phyloP scores from a whole-genome alignment of 768 basidiomycete species.

The Agrocybe pediades region DNA sequence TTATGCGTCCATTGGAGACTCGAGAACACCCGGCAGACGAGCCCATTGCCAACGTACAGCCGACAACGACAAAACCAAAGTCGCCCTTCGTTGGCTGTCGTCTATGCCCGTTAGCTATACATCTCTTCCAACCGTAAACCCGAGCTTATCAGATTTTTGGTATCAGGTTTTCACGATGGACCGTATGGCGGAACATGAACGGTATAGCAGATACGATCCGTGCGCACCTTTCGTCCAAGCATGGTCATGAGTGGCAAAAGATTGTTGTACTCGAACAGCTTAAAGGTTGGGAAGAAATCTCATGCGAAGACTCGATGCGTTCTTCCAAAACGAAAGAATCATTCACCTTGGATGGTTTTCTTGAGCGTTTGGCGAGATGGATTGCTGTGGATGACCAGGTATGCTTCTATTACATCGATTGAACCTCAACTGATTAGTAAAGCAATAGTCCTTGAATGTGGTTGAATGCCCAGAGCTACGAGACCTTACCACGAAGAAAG shows the following conservation, averaged over 20 bases:
- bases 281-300: too few species aligned
- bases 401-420: conserved; percentile 5
- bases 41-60: neutral
- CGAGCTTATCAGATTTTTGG: neutral
- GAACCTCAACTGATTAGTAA: neutral
- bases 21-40: conserved; percentile 1
- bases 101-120: conserved; percentile 10
- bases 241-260: too few species aligned
- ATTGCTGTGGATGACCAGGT: conserved; percentile 36
- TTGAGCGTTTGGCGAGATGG: conserved; percentile 7
- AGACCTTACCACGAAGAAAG: conserved; percentile 26
- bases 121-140: conserved; percentile 10
- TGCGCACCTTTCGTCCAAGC: too few species aligned
- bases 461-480: conserved; percentile 35
- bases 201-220: conserved; percentile 23
- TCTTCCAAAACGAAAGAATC: too few species aligned
- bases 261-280: too few species aligned
- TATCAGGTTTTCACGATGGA: conserved; percentile 6
- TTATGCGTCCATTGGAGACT: conserved; percentile 11
- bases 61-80: conserved; percentile 6
- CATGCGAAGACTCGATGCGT: too few species aligned
- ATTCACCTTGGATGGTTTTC: too few species aligned
- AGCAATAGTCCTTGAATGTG: conserved; percentile 35
- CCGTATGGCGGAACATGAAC: conserved; percentile 17
- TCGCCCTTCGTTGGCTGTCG: conserved; percentile 16